Conservation (phyloP, 495 filamentous ascomycete species). For the Aspergillus saccharolyticus region DNA sequence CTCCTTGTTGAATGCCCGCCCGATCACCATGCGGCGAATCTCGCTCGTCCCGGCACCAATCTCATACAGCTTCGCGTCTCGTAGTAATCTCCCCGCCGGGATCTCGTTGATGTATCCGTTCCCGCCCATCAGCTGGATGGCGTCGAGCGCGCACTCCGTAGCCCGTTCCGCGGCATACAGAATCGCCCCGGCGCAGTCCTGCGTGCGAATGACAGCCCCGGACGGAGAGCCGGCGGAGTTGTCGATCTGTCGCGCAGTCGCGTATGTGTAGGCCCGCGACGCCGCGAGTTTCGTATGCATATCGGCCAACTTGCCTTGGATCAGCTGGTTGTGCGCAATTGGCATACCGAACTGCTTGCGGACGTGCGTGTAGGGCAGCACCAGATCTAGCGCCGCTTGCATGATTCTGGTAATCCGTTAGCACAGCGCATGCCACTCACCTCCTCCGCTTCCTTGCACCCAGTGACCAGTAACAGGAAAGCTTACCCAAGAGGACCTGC, state of each 20-base stretch:
- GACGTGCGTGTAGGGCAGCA: constrained; percentile 83
- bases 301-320: constrained; percentile 91
- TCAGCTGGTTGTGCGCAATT: constrained; percentile 87
- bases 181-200: constrained; percentile 93
- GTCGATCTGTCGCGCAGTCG: constrained; percentile 71
- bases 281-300: constrained; percentile 95
- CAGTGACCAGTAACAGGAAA: neutral
- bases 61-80: constrained; percentile 91
- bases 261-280: constrained; percentile 71
- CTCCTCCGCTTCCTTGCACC: too few relatives aligned
- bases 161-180: constrained; percentile 91
- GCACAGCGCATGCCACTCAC: neutral
- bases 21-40: constrained; percentile 90
- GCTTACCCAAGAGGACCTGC: constrained; percentile 77
- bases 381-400: constrained; percentile 84
- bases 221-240: constrained; percentile 46
- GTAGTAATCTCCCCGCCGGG: constrained; percentile 74
- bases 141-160: constrained; percentile 82
- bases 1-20: constrained; percentile 88
- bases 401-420: constrained; percentile 58
- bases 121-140: constrained; percentile 90
- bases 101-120: constrained; percentile 98
- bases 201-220: constrained; percentile 57
- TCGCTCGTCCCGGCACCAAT: constrained; percentile 97
- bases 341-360: constrained; percentile 85